Evolutionary conservation across 192 early-diverging fungal genomes (phyloP), one percentile per base, ranked within the genome.

Genomic region (Dispira parvispora): DNA sequence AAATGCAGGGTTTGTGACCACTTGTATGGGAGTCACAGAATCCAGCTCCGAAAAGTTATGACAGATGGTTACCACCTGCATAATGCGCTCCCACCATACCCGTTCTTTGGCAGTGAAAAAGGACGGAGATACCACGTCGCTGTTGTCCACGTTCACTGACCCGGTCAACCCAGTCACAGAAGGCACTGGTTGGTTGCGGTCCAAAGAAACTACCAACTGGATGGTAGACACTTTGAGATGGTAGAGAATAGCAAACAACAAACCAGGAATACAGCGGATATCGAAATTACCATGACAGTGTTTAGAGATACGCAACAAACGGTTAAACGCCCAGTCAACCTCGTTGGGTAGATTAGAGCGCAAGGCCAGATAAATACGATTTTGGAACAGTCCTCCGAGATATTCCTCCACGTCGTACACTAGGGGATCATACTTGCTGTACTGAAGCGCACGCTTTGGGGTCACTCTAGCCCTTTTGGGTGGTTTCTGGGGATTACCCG

Each of bases 291-390:
- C 57, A 18, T 13, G 25, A 43, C 57, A 60, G 21, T 26, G 21
- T 28, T 60, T 60, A 18, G 57, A 60, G 14, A 60, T 43, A 14
- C 57, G 57, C 4, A 60, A 43, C 28, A 60, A 21, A 21, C 57
- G 57, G 38, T 60, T 60, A 21, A 60, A 60, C 14, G 57, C 57
- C 57, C 57, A 60, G 57, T 60, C 57, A 11, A 60, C 32, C 13
- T 60, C 57, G 42, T 60, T 60, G 42, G 57, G 57, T 18, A 60
- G 57, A 42, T 60, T 60, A 16, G 57, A 60, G 2, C 26, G 57
- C 8, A 60, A 43, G 21, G 57, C 57, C 25, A 60, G 13, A 28
- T 13, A 43, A 8, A 60, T 60, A 18, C 57, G 57, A 43, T 60
- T 60, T 12, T 42, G 57, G 21, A 60, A 60, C 13, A 42, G 13